These are phyloP conservation scores for Fraxinus greggii DNA, from an alignment of 305 asterid genomes.

Conservation along the genomic window DNA sequence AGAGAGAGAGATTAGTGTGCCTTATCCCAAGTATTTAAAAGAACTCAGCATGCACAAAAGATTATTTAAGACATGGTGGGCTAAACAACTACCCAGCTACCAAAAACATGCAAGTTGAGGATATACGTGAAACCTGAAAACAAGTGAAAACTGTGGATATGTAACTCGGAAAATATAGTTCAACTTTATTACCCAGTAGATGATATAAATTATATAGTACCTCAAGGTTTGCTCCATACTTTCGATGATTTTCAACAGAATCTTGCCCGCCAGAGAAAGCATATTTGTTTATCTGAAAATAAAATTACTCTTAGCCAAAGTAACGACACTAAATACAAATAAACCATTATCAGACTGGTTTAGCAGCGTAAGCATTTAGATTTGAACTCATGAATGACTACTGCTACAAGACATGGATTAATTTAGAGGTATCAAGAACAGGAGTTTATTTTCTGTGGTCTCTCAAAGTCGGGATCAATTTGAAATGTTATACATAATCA, in stretches of 20 bases:
- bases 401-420: neutral
- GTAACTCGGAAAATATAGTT: neutral
- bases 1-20: slow-evolving; percentile 10
- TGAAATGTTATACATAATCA: neutral
- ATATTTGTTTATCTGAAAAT: slow-evolving; percentile 66
- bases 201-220: slow-evolving; percentile 33
- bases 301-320: slow-evolving; percentile 1
- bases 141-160: neutral
- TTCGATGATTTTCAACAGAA: slow-evolving; percentile 79
- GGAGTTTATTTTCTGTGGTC: neutral
- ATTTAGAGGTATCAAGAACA: neutral
- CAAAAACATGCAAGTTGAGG: neutral
- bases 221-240: slow-evolving; percentile 95
- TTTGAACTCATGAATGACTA: neutral
- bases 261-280: slow-evolving; percentile 99
- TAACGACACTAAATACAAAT: neutral
- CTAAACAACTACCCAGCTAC: neutral
- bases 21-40: neutral
- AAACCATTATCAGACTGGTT: neutral
- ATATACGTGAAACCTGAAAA: slow-evolving; percentile 2
- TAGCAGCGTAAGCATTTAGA: slow-evolving; percentile 4
- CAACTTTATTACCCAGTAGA: neutral
- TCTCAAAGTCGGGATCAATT: neutral
- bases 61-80: too few relatives aligned
- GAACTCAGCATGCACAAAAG: neutral